Evolutionary conservation across 2,329 filamentous ascomycete genomes (phyloP), one percentile per base, ranked within the genome.

Genomic region (Xylaria polymorpha): DNA sequence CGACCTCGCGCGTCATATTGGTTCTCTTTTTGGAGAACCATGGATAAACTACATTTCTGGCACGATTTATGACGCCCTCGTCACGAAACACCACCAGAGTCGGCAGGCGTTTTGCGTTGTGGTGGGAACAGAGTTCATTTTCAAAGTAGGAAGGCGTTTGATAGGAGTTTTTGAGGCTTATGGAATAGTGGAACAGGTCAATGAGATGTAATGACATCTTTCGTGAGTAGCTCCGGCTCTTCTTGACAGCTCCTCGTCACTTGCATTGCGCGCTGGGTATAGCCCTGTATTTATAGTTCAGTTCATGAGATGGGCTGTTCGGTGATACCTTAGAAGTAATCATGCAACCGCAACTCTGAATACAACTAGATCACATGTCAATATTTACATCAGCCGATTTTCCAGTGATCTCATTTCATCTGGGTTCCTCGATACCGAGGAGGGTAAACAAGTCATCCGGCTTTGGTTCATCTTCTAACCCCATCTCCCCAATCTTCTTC

Each of bases 401-500:
- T 57, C 39, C 55, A 15, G 51, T 61, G 39, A 64, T 46, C 25
- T 46, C 10, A 53, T 59, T 32, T 74, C 61, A 71, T 61, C 37
- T 72, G 15, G 71, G 70, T 56, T 69, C 69, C 61, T 81, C 74
- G 62, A 90, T 81, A 0, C 82, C 85, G 50, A 91, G 76, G 59
- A 87, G 79, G 2, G 78, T 76, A 61, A 90, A 82, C 60, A 91
- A 71, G 73, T 88, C 80, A 77, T 78, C 76, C 25, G 75, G 77
- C 77, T 69, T 81, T 75, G 82, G 80, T 55, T 91, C 88, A 37
- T 87, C 83, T 70, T 92, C 89, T 25, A 93, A 81, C 3, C 90
- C 91, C 79, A 92, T 83, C 61, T 90, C 87, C 25, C 88, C 91
- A 62, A 93, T 88, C 71, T 86, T 85, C 76, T 91, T 92, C 91